Conservation (phyloP, 139 green algal species). For the Tetradesmus obliquus region DNA sequence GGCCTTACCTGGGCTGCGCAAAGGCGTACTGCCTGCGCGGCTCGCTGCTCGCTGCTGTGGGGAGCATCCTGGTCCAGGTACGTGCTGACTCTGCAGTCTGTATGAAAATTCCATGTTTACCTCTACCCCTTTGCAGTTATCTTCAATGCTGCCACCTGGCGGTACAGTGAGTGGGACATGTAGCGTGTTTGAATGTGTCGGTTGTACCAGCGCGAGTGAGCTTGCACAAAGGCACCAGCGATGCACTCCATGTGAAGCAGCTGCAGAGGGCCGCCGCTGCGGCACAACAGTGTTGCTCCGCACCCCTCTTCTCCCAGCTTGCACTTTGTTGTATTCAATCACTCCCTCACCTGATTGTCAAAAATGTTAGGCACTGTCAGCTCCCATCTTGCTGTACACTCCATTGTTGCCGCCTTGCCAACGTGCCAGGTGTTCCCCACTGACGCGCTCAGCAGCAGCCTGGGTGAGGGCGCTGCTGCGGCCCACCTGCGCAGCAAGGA, state of each 20-base stretch:
- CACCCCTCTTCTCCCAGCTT: background rate
- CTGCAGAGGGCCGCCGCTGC: too few relatives aligned
- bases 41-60: slow-evolving; percentile 21
- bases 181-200: background rate
- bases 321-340: background rate
- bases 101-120: background rate
- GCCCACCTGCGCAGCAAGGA: slow-evolving; percentile 81
- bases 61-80: slow-evolving; percentile 38
- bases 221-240: too few relatives aligned
- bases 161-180: background rate
- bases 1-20: slow-evolving; percentile 34
- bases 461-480: background rate
- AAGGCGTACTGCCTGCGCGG: slow-evolving; percentile 17
- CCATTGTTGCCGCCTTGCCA: background rate
- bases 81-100: background rate
- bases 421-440: slow-evolving; percentile 14
- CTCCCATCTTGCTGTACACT: background rate
- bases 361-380: background rate
- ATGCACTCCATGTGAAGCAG: too few relatives aligned
- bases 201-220: too few relatives aligned
- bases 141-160: background rate
- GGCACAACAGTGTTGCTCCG: background rate
- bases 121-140: background rate
- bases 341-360: too few relatives aligned
- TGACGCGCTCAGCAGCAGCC: slow-evolving; percentile 19